phyloP scores from a whole-genome alignment of 495 filamentous ascomycete species.

The Rusavskia elegans region DNA sequence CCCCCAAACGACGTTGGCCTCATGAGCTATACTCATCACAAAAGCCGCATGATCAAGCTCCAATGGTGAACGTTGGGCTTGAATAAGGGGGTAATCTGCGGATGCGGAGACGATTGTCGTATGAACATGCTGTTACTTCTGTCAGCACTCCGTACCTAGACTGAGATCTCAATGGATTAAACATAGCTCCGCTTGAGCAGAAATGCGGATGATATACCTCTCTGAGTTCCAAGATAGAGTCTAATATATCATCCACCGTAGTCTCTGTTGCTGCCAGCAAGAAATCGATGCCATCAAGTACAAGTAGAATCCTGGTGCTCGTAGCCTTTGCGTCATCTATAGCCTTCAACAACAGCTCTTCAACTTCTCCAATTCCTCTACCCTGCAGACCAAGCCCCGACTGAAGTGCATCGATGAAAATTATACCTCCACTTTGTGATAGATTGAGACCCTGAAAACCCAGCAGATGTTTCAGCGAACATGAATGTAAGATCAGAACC shows the following conservation, averaged over 20 bases:
- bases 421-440: background rate
- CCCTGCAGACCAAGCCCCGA: background rate
- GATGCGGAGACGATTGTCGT: slow-evolving; percentile 49
- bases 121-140: slow-evolving; percentile 26
- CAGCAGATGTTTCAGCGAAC: background rate
- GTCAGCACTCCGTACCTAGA: background rate
- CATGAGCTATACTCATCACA: slow-evolving; percentile 53
- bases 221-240: slow-evolving; percentile 32
- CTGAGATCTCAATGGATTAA: background rate
- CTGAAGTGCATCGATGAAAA: background rate
- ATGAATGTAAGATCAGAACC: background rate
- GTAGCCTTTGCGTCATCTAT: slow-evolving; percentile 15
- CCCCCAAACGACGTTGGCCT: slow-evolving; percentile 51
- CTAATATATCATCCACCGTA: slow-evolving; percentile 17
- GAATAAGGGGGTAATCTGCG: slow-evolving; percentile 54
- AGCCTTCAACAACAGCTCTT: slow-evolving; percentile 15
- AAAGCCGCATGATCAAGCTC: slow-evolving; percentile 57
- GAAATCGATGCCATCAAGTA: slow-evolving; percentile 41
- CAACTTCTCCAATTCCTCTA: slow-evolving; percentile 4
- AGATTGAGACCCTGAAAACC: slow-evolving; percentile 5
- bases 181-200: background rate
- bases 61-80: slow-evolving; percentile 35
- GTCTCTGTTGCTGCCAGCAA: slow-evolving; percentile 30
- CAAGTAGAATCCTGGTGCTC: slow-evolving; percentile 23
- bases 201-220: slow-evolving; percentile 26